Base-by-base conservation (phyloP, 148 eudicot species). In the Polygonum maritimum region DNA sequence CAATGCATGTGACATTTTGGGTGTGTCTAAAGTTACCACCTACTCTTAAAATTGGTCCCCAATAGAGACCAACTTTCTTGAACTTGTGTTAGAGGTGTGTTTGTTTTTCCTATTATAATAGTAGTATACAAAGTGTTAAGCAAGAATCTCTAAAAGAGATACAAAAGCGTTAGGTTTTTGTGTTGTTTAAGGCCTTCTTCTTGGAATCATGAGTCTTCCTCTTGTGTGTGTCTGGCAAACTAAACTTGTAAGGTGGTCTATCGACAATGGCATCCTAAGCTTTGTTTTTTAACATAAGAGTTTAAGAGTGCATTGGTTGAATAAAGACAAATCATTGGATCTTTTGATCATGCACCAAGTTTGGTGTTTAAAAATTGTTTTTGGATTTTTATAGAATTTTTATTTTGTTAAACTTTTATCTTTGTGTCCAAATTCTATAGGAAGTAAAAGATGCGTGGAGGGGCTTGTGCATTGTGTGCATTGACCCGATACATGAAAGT, bases 21-120 rank as follows among this genome's bases (percentile, higher is more conserved):
- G 71, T 67, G 71, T 67, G 71, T 67, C 71, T 67, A 67, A 67
- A 67, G 71, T 67, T 15, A 67, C 41, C 71, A 65, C 71, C 40
- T 36, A 65, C 71, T 33, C 71, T 33, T 65, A 13, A 36, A 67
- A 14, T 67, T 36, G 71, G 71, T 65, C 71, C 71, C 71, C 71
- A 67, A 15, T 14, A 38, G 44, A 35, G 71, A 67, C 44, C 45
- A 67, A 33, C 36, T 62, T 10, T 22, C 21, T 31, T 60, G 38
- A 11, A 26, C 1, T 60, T 60, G 38, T 60, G n/a, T 60, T 60
- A 60, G 60, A 4, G 60, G 21, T 58, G 67, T 58, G 67, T n/a
- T 55, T n/a, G 7, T 55, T 1, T 21, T 60, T 60, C 26, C 10
- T 60, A 60, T n/a, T 51, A 51, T 51, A 18, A 51, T 26, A 26